phyloP scores from a whole-genome alignment of 768 basidiomycete species.

The Agaricus subrufescens region DNA sequence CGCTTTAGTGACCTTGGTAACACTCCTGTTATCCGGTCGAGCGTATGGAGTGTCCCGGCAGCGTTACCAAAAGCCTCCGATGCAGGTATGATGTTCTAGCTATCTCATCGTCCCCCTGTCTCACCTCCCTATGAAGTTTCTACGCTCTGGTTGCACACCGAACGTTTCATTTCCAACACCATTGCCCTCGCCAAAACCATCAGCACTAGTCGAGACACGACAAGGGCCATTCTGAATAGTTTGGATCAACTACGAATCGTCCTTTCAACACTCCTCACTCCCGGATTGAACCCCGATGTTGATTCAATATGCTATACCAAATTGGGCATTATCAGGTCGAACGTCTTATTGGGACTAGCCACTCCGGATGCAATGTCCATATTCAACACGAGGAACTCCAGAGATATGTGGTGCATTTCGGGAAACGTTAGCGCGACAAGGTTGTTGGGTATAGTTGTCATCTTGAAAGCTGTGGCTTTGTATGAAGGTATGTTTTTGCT shows the following conservation, averaged over 20 bases:
- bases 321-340: slow-evolving; percentile 42
- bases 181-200: slow-evolving; percentile 47
- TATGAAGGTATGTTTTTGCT: slow-evolving; percentile 49
- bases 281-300: slow-evolving; percentile 63
- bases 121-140: slow-evolving; percentile 30
- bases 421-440: slow-evolving; percentile 64
- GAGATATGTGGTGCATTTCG: slow-evolving; percentile 71
- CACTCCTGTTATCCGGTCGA: slow-evolving; percentile 17
- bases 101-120: background rate
- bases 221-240: slow-evolving; percentile 37
- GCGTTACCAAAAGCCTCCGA: slow-evolving; percentile 13
- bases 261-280: slow-evolving; percentile 62
- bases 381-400: slow-evolving; percentile 30
- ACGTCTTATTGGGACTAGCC: slow-evolving; percentile 38
- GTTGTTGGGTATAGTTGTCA: slow-evolving; percentile 58
- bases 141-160: slow-evolving; percentile 45
- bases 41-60: slow-evolving; percentile 21
- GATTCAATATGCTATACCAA: slow-evolving; percentile 63
- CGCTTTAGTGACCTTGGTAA: slow-evolving; percentile 16
- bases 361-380: slow-evolving; percentile 45
- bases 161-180: slow-evolving; percentile 45
- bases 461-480: slow-evolving; percentile 69
- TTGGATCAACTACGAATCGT: slow-evolving; percentile 54
- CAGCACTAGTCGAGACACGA: slow-evolving; percentile 39
- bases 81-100: slow-evolving; percentile 16